Evolutionary conservation across 2,329 filamentous ascomycete species (phyloP).

Genomic region (Byssochlamys sp.): DNA sequence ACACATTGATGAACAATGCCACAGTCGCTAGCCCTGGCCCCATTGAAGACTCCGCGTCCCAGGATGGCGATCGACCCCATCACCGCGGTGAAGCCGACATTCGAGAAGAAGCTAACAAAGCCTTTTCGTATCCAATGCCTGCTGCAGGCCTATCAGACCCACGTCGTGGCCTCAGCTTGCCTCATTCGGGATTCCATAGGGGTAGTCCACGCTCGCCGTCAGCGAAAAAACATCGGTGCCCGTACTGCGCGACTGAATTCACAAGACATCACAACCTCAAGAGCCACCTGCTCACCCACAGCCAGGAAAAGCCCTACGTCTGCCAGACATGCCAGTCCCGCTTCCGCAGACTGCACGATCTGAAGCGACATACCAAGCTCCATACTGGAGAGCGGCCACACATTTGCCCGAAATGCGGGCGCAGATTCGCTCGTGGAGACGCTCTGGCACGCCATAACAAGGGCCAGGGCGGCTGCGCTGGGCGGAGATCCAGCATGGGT

Average conservation of each 20-base stretch:
- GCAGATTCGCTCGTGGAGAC: slow-evolving; percentile 90
- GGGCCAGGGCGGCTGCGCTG: slow-evolving; percentile 88
- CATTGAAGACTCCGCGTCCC: slow-evolving; percentile 35
- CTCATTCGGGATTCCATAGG: slow-evolving; percentile 46
- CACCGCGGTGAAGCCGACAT: slow-evolving; percentile 29
- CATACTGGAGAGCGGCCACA: slow-evolving; percentile 95
- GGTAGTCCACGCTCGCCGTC: slow-evolving; percentile 59
- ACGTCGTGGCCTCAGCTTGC: slow-evolving; percentile 50
- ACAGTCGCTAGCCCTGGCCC: slow-evolving; percentile 40
- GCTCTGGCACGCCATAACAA: slow-evolving; percentile 91
- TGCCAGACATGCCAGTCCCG: slow-evolving; percentile 88
- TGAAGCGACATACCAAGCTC: slow-evolving; percentile 92
- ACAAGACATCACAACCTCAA: slow-evolving; percentile 96
- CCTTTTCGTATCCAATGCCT: slow-evolving; percentile 57
- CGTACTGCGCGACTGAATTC: slow-evolving; percentile 92
- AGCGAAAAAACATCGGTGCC: slow-evolving; percentile 88
- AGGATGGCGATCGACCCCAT: slow-evolving; percentile 33
- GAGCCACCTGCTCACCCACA: slow-evolving; percentile 91
- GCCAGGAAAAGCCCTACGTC: slow-evolving; percentile 93
- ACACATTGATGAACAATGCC: slow-evolving; percentile 41
- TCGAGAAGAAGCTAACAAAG: slow-evolving; percentile 40
- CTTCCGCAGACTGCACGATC: slow-evolving; percentile 83
- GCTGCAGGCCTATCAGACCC: slow-evolving; percentile 41
- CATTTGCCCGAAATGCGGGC: slow-evolving; percentile 85
- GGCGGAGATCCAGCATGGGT: slow-evolving; percentile 74